These are phyloP conservation scores for Dactylella cylindrospora DNA, from an alignment of 2,329 filamentous ascomycete genomes.

Conservation along the genomic window DNA sequence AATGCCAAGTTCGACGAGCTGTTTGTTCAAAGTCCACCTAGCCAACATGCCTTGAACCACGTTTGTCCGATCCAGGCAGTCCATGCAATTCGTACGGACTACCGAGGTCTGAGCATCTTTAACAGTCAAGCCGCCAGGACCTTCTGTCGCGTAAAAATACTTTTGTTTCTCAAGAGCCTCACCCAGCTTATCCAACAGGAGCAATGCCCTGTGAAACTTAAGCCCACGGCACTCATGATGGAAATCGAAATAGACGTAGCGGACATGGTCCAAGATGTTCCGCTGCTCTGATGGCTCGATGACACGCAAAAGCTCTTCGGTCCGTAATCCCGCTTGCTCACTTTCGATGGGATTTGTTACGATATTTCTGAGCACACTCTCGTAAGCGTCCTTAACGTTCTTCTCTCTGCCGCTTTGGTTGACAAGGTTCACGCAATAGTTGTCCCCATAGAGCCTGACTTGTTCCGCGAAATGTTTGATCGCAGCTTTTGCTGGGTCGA, in stretches of 20 bases:
- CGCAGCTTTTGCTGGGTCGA: slow-evolving; percentile 79
- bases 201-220: slow-evolving; percentile 85
- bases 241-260: slow-evolving; percentile 98
- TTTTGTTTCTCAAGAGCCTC: slow-evolving; percentile 75
- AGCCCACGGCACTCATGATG: slow-evolving; percentile 96
- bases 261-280: slow-evolving; percentile 75
- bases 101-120: slow-evolving; percentile 82
- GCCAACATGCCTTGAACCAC: slow-evolving; percentile 97
- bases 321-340: slow-evolving; percentile 65
- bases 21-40: slow-evolving; percentile 81
- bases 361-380: slow-evolving; percentile 79
- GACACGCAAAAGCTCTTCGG: slow-evolving; percentile 76
- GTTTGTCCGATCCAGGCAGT: slow-evolving; percentile 95
- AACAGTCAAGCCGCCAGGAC: slow-evolving; percentile 69
- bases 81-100: slow-evolving; percentile 98
- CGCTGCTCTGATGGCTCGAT: slow-evolving; percentile 66
- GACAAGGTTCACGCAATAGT: slow-evolving; percentile 94
- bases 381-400: slow-evolving; percentile 87
- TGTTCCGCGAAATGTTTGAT: slow-evolving; percentile 90
- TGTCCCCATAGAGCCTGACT: slow-evolving; percentile 89
- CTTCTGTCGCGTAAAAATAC: slow-evolving; percentile 91
- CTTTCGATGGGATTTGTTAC: slow-evolving; percentile 68
- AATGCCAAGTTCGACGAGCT: slow-evolving; percentile 80
- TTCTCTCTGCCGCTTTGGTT: slow-evolving; percentile 93
- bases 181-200: slow-evolving; percentile 78